Evolutionary conservation across 345 rosid species (phyloP), one percentile per base, ranked within the genome.

Genomic region (Lepidium africanum): DNA sequence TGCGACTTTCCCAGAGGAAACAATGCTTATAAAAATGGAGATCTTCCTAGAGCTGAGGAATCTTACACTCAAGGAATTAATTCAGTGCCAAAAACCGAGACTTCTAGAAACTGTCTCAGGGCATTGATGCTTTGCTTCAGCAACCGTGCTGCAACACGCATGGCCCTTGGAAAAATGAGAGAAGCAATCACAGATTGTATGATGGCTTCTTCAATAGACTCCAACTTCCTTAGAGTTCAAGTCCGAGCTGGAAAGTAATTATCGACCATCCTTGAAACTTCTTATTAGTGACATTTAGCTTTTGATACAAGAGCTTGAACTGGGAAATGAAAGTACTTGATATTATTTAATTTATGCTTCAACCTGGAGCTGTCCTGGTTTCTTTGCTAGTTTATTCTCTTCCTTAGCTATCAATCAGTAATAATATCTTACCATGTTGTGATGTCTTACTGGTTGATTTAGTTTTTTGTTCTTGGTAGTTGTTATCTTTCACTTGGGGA

Each of bases 401-500:
- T 65, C 61, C 53, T 66, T 67, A 59, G 60, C 38, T 51, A 35
- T 48, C 32, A 50, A 56, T 42, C 32, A 59, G 19, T 60, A 37
- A 51, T 21, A 40, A 11, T 39, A 49, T 33, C 33, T 73, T 33
- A 5, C 21, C 33, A 19, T 27, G 10, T 74, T 47, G 19, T 36
- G 36, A 50, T 53, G 62, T 67, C 49, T 53, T 60, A 13, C 47
- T 54, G 52, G 50, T 63, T 77, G 38, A 69, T 61, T 56, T 50
- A 14, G 45, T 10, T 19, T 62, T 39, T 73, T 59, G 6, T 27
- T 60, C 14, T 68, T 64, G 68, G 45, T 70, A 95, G 99, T 79
- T 95, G 99, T 77, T 78, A 78, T 74, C 97, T 95, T 83, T 83
- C 84, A 67, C 91, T 95, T 71, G 99, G 99, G 71, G 94, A 95